phyloP scores from a whole-genome alignment of 228 moss, liverwort and hornwort species.

The Sphagnum magellanicum region DNA sequence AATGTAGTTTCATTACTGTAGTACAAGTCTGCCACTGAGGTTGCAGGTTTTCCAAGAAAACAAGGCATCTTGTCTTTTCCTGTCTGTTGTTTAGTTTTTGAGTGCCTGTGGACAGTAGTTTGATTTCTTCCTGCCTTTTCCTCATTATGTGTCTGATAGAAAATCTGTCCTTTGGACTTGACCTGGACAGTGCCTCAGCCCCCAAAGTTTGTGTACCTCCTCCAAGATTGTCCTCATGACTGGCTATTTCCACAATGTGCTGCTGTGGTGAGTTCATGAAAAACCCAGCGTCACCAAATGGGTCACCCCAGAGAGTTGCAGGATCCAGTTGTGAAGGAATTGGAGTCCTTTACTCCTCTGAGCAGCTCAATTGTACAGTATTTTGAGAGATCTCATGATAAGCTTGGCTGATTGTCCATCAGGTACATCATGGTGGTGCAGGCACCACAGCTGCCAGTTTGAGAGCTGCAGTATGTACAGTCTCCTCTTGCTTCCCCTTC shows the following conservation, averaged over 20 bases:
- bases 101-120: neutral
- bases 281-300: too few relatives aligned
- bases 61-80: too few relatives aligned
- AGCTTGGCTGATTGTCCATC: slow-evolving; percentile 3
- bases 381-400: too few relatives aligned
- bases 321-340: too few relatives aligned
- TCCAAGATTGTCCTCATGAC: slow-evolving; percentile 81
- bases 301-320: too few relatives aligned
- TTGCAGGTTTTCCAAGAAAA: too few relatives aligned
- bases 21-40: too few relatives aligned
- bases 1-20: too few relatives aligned
- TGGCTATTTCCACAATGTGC: slow-evolving; percentile 88
- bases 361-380: too few relatives aligned
- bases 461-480: slow-evolving; percentile 56
- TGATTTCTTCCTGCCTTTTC: neutral
- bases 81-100: neutral
- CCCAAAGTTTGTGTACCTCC: slow-evolving; percentile 44
- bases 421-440: slow-evolving; percentile 98
- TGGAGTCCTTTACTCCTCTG: too few relatives aligned
- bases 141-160: neutral
- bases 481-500: slow-evolving; percentile 2
- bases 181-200: slow-evolving; percentile 31
- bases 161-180: slow-evolving; percentile 11
- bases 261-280: slow-evolving; percentile 59
- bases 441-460: slow-evolving; percentile 92